Evolutionary conservation across 768 basidiomycete genomes (phyloP), one percentile per base, ranked within the genome.

Genomic region (Amanita thiersii): DNA sequence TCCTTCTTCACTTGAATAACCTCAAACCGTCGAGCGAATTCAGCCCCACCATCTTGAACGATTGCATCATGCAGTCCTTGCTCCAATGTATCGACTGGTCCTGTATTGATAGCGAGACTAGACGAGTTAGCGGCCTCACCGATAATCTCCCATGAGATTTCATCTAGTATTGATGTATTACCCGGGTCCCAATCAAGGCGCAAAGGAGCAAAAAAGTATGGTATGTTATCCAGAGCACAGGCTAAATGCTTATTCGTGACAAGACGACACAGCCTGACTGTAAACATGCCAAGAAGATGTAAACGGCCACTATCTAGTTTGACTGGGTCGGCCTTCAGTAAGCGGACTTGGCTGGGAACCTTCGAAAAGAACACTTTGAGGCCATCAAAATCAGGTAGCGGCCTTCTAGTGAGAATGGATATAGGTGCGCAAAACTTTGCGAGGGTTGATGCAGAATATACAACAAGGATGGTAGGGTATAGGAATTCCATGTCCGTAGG

Each of bases 11-110:
- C 56, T 31, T 56, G 60, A 19, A 74, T 54, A 14, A 72, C 72
- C 51, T 69, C 71, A 54, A 81, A 88, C 33, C 86, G 70, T 45
- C 80, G 66, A 2, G 85, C 86, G 51, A 81, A 85, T 53, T 86
- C 85, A n/a, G 76, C 73, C 61, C 67, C 69, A 44, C 86, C 69
- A 51, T 90, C 87, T 57, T 87, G 84, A 24, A 92, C 63, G 15
- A 91, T 63, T 18, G 77, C 73, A 51, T 87, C 83, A 37, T 68
- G 52, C 14, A 82, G 56, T 37, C 72, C 75, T 26, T 64, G 58
- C 23, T 67, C 62, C 15, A 74, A 52, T 5, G 58, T 53, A 39
- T 66, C 59, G 10, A 63, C 24, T 11, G 56, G 51, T 5, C 62
- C 60, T 32, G 52, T 52, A 36, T 65, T 63, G 17, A 88, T 63